Conservation (phyloP, 108 stramenopile genomes). For the Cyclotella distinguenda region DNA sequence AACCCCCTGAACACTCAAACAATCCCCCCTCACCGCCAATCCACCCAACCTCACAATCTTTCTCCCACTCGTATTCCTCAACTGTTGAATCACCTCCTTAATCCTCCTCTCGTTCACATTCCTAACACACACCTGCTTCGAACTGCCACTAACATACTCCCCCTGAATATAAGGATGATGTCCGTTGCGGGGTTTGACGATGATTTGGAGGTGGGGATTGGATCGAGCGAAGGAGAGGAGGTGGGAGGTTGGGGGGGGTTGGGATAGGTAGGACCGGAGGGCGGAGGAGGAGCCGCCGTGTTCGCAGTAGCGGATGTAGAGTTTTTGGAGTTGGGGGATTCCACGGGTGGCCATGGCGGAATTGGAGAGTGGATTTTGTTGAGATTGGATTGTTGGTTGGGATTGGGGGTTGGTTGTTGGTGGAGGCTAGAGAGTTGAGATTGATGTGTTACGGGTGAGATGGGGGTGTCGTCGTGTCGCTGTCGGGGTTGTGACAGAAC, state of each 20-base stretch:
- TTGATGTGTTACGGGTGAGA: too few species aligned
- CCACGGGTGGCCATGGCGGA: constrained; percentile 92
- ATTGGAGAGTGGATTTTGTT: too few species aligned
- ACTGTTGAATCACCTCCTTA: constrained; percentile 54
- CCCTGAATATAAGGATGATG: constrained; percentile 79
- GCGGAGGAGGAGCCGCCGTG: constrained; percentile 72
- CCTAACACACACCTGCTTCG: constrained; percentile 78
- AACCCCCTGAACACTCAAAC: constrained; percentile 77
- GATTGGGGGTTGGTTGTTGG: too few species aligned
- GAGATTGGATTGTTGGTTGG: too few species aligned
- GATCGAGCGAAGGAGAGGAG: constrained; percentile 62
- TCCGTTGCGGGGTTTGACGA: constrained; percentile 65
- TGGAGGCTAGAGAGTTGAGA: too few species aligned
- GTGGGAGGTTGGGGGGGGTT: constrained; percentile 35
- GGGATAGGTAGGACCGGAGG: constrained; percentile 64
- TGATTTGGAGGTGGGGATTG: constrained; percentile 58
- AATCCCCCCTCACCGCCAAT: constrained; percentile 66
- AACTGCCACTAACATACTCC: constrained; percentile 56
- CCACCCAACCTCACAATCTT: constrained; percentile 77
- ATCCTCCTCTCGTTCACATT: constrained; percentile 51
- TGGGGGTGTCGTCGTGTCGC: too few species aligned
- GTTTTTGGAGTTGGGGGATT: constrained; percentile 70
- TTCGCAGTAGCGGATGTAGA: constrained; percentile 78
- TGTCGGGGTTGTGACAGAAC: too few species aligned
- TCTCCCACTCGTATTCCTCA: constrained; percentile 78